These are phyloP conservation scores for Cucurbita maxima DNA, from an alignment of 306 rosid species.

Conservation along the genomic window DNA sequence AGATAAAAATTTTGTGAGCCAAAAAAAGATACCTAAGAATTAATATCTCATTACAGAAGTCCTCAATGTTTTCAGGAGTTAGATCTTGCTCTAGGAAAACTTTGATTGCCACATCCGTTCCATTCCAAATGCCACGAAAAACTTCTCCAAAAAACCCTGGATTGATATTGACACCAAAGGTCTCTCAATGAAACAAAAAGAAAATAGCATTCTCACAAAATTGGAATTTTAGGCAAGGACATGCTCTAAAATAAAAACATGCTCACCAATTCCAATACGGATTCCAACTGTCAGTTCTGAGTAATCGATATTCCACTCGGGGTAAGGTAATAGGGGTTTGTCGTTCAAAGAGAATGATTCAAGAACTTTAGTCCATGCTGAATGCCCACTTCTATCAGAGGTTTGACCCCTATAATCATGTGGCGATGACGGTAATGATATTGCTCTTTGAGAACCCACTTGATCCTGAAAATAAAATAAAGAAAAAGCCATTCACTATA, in stretches of 20 bases:
- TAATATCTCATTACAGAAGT: conserved; percentile 91
- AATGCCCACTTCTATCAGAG: conserved; percentile 45
- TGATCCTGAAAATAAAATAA: conserved; percentile 26
- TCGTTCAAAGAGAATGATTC: conserved; percentile 57
- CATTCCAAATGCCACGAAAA: conserved; percentile 92
- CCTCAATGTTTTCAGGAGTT: conserved; percentile 93
- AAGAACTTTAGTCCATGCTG: conserved; percentile 71
- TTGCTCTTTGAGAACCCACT: conserved; percentile 63
- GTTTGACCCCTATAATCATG: conserved; percentile 62
- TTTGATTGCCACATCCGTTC: conserved; percentile 94
- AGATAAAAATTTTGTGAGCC: not conserved
- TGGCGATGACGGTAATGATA: conserved; percentile 87
- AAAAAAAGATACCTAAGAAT: conserved; percentile 59
- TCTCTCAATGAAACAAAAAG: not conserved
- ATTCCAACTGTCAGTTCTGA: conserved; percentile 83
- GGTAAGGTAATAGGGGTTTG: conserved; percentile 68
- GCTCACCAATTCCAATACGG: conserved; percentile 91
- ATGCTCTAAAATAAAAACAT: not conserved
- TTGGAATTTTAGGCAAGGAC: not conserved
- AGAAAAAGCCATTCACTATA: conserved; percentile 16
- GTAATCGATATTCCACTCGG: conserved; percentile 88
- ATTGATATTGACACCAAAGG: conserved; percentile 17
- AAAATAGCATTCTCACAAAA: not conserved
- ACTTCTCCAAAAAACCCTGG: conserved; percentile 97
- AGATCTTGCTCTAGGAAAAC: conserved; percentile 94